Evolutionary conservation across 1,284 basidiomycete species (phyloP).

Genomic region (Mycosarcoma mackinlayi): DNA sequence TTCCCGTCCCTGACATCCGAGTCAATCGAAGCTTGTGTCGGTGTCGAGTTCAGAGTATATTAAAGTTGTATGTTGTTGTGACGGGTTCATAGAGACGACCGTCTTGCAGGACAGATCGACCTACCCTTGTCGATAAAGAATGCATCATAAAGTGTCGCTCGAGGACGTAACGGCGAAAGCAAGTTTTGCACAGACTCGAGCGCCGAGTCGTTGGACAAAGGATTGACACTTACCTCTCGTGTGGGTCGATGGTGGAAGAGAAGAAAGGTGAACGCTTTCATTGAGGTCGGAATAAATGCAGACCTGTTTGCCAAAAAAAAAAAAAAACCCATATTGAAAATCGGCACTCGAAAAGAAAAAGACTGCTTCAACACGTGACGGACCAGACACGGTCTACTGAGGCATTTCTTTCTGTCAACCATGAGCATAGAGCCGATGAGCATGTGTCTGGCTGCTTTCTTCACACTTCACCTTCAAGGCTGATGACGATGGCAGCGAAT

Average conservation of each 20-base stretch:
- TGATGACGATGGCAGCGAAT: too few relatives aligned
- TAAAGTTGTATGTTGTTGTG: slow-evolving; percentile 50
- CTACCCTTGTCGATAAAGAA: slow-evolving; percentile 29
- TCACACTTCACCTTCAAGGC: too few relatives aligned
- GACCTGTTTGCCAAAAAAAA: neutral
- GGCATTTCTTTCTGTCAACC: too few relatives aligned
- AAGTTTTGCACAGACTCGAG: neutral
- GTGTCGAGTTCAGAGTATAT: slow-evolving; percentile 46
- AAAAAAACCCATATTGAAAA: too few relatives aligned
- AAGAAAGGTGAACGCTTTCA: neutral
- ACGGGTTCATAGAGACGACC: slow-evolving; percentile 39
- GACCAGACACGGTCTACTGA: neutral
- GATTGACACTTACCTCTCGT: slow-evolving; percentile 11
- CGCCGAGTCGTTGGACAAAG: neutral
- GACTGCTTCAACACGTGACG: slow-evolving; percentile 15
- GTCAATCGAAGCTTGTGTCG: neutral
- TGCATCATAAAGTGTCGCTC: slow-evolving; percentile 25
- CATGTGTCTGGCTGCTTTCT: too few relatives aligned
- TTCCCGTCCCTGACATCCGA: neutral
- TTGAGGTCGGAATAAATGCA: neutral
- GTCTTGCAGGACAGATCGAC: slow-evolving; percentile 42
- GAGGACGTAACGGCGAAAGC: neutral
- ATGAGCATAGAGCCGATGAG: too few relatives aligned
- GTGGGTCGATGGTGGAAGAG: slow-evolving; percentile 25
- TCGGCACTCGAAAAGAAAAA: too few relatives aligned